Percentiles rank a stretch among this genome's conserved stretches.
Evolutionary conservation across 2,329 filamentous ascomycete species (phyloP).

Genomic region (Fusarium pseudocircinatum): DNA sequence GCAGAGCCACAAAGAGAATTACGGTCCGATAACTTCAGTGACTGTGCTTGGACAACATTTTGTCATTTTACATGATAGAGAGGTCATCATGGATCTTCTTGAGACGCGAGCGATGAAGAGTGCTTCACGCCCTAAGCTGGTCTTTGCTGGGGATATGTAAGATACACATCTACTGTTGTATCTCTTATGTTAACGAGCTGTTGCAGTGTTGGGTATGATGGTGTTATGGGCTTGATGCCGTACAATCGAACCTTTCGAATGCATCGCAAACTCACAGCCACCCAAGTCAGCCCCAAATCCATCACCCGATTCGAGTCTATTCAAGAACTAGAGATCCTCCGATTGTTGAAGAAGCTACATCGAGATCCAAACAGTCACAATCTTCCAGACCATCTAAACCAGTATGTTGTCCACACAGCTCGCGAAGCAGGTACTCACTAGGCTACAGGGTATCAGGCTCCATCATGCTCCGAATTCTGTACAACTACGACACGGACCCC

Average conservation of each 20-base stretch:
- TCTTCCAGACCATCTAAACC: not conserved
- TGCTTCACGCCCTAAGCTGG: conserved; percentile 4
- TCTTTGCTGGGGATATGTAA: conserved; percentile 14
- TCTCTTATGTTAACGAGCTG: not conserved
- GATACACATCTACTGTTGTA: too few species aligned
- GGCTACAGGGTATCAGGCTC: not conserved
- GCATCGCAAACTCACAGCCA: conserved; percentile 21
- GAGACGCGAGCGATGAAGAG: not conserved
- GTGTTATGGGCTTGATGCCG: conserved; percentile 20
- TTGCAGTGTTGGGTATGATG: not conserved
- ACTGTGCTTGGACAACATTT: conserved; percentile 51
- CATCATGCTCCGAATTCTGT: conserved; percentile 16
- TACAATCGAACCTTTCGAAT: conserved; percentile 1
- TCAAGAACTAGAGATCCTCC: not conserved
- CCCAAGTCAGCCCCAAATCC: conserved; percentile 15
- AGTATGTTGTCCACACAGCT: not conserved
- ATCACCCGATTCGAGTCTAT: conserved; percentile 1
- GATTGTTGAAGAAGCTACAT: not conserved
- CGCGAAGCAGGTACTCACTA: not conserved
- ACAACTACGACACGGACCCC: conserved; percentile 6
- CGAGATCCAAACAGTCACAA: not conserved
- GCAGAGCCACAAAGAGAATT: conserved; percentile 50
- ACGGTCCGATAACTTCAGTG: conserved; percentile 51
- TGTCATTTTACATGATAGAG: conserved; percentile 51
- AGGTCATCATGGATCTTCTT: conserved; percentile 42